Conservation (phyloP, 306 rosid genomes). For the Carpinus fangiana region DNA sequence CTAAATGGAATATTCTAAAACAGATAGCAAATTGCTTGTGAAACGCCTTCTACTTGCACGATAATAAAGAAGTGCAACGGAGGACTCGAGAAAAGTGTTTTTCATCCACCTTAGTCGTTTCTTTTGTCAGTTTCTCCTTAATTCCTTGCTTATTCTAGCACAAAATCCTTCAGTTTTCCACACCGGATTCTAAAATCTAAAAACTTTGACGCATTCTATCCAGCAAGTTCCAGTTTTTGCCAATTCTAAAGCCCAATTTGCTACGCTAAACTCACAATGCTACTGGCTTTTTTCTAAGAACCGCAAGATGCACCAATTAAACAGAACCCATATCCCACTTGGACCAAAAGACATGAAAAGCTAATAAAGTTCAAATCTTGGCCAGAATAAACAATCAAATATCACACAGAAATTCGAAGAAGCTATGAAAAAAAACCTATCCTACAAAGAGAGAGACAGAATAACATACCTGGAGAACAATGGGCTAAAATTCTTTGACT, state of each 20-base stretch:
- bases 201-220: neutral
- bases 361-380: neutral
- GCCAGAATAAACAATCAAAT: conserved; percentile 5
- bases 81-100: neutral
- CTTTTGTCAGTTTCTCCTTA: neutral
- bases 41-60: neutral
- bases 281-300: neutral
- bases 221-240: neutral
- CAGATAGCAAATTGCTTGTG: neutral
- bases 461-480: conserved; percentile 48
- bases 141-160: neutral
- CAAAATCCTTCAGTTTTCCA: conserved; percentile 2
- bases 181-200: neutral
- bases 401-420: neutral
- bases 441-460: neutral
- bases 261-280: neutral
- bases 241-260: conserved; percentile 10
- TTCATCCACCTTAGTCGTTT: neutral
- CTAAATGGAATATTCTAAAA: conserved; percentile 1
- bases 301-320: neutral
- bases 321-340: neutral
- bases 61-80: neutral
- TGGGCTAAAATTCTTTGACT: conserved; percentile 40
- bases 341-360: neutral
- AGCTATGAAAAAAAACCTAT: conserved; percentile 1